A percentile compares a stretch with the other conserved stretches of the same genome.
phyloP scores from a whole-genome alignment of 441 rosid genomes.

The Brassica hybrid region DNA sequence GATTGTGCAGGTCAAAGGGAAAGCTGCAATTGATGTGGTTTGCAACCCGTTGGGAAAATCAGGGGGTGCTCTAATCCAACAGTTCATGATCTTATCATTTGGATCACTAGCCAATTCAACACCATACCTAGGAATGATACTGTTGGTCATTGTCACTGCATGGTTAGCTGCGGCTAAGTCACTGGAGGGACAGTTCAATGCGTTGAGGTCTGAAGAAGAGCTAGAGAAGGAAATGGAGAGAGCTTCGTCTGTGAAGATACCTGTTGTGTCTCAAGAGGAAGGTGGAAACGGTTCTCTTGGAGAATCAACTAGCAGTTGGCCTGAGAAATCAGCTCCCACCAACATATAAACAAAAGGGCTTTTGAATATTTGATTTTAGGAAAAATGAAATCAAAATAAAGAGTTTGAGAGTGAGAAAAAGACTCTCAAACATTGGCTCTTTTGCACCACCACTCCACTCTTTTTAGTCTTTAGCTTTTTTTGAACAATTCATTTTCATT shows the following conservation, averaged over 20 bases:
- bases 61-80: slow-evolving; percentile 1
- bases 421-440: slow-evolving; percentile 4
- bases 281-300: slow-evolving; percentile 3
- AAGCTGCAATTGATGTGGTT: slow-evolving; percentile 1
- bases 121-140: background rate
- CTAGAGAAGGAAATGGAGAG: slow-evolving; percentile 8
- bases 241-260: background rate
- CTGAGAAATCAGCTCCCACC: slow-evolving; percentile 5
- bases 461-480: background rate
- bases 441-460: background rate
- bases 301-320: slow-evolving; percentile 5
- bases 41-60: slow-evolving; percentile 5
- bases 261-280: slow-evolving; percentile 8
- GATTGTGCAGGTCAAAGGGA: background rate
- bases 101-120: slow-evolving; percentile 5
- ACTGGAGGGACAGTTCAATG: background rate
- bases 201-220: slow-evolving; percentile 11
- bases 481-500: background rate
- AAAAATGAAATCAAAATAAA: background rate
- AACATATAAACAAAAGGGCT: background rate
- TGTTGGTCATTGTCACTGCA: slow-evolving; percentile 1
- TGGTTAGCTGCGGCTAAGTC: slow-evolving; percentile 9
- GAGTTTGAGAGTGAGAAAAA: background rate
- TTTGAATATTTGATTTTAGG: slow-evolving; percentile 1
- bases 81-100: slow-evolving; percentile 8